These are phyloP conservation scores for Jamesozyma gamospora DNA, from an alignment of 805 yeast genomes.

Conservation along the genomic window DNA sequence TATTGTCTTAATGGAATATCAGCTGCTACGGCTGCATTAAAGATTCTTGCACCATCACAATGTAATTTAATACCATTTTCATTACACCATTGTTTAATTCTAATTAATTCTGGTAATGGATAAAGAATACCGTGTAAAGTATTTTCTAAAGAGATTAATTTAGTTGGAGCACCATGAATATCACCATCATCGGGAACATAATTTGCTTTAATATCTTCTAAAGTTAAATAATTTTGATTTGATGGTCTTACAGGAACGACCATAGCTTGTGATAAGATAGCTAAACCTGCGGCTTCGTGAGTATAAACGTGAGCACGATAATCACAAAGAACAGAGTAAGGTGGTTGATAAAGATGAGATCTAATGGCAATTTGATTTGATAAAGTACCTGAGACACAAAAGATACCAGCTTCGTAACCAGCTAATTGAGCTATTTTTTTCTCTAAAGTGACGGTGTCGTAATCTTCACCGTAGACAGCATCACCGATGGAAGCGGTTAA, in stretches of 20 bases:
- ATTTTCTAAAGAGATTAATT: constrained; percentile 75
- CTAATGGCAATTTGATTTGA: constrained; percentile 83
- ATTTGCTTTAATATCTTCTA: constrained; percentile 63
- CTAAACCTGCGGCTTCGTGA: constrained; percentile 87
- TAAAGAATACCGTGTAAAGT: constrained; percentile 74
- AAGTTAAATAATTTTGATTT: constrained; percentile 66
- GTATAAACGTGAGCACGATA: constrained; percentile 73
- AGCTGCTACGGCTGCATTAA: constrained; percentile 71
- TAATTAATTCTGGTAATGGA: constrained; percentile 69
- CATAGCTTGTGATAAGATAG: constrained; percentile 85
- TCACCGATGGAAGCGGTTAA: constrained; percentile 61
- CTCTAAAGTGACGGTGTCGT: constrained; percentile 56
- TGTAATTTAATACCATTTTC: constrained; percentile 54
- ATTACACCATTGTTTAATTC: constrained; percentile 62
- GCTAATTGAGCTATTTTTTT: constrained; percentile 52
- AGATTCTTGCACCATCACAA: constrained; percentile 90
- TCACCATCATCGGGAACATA: constrained; percentile 67
- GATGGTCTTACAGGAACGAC: constrained; percentile 71
- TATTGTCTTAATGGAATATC: constrained; percentile 60
- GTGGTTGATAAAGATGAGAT: constrained; percentile 64
- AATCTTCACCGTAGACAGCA: constrained; percentile 81
- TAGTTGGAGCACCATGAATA: constrained; percentile 83
- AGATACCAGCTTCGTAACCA: constrained; percentile 74
- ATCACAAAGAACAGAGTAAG: constrained; percentile 74
- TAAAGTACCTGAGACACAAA: constrained; percentile 81